These are phyloP conservation scores for Pholiota microspora DNA, from an alignment of 768 basidiomycete species.

Conservation along the genomic window DNA sequence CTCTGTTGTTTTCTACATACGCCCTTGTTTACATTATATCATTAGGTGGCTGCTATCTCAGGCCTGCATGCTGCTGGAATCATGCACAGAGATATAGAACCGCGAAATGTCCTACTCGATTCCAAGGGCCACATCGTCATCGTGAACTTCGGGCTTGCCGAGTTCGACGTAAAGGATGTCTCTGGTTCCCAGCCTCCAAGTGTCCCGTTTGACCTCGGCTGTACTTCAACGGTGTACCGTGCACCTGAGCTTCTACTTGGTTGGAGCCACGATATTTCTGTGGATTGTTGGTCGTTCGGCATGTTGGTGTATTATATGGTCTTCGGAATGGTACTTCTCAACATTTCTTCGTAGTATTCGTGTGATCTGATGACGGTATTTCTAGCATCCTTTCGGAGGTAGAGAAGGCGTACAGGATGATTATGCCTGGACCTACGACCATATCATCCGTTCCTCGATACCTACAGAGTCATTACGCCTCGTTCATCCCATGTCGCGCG, in stretches of 20 bases:
- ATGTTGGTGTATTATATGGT: constrained; percentile 49
- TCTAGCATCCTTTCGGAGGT: constrained; percentile 40
- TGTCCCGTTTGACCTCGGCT: neutral
- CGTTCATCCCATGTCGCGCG: constrained; percentile 32
- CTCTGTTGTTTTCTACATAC: neutral
- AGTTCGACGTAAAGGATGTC: constrained; percentile 15
- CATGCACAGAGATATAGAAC: constrained; percentile 44
- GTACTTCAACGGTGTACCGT: constrained; percentile 25
- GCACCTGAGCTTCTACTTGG: constrained; percentile 56
- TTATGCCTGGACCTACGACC: constrained; percentile 27
- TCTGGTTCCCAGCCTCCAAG: constrained; percentile 4
- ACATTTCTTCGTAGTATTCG: neutral
- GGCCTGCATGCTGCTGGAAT: constrained; percentile 45
- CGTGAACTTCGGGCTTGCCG: constrained; percentile 39
- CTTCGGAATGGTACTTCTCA: constrained; percentile 38
- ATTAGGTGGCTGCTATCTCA: constrained; percentile 40
- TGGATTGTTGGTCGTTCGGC: constrained; percentile 64
- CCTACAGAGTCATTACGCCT: constrained; percentile 23
- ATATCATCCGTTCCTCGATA: constrained; percentile 32
- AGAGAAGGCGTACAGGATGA: constrained; percentile 20
- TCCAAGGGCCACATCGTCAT: constrained; percentile 45
- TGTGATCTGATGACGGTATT: neutral
- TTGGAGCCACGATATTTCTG: constrained; percentile 50
- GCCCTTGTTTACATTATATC: neutral
- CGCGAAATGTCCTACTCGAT: constrained; percentile 43